phyloP scores from a whole-genome alignment of 176 grass and related monocot species.

The Raddia guianensis region DNA sequence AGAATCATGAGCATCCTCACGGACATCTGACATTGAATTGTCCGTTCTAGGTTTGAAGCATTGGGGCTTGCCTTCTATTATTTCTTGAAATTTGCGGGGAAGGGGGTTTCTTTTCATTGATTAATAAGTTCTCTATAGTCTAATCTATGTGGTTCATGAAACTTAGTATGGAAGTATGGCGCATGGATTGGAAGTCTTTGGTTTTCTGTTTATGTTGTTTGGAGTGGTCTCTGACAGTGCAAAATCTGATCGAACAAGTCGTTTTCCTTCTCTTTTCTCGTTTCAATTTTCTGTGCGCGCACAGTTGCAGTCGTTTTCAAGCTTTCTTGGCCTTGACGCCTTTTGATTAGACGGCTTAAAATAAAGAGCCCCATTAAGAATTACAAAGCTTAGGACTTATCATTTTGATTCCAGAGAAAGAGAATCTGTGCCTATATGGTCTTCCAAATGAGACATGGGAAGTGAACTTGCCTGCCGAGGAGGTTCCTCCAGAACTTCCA shows the following conservation, averaged over 20 bases:
- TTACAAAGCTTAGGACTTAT: not conserved
- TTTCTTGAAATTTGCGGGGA: not conserved
- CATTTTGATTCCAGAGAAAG: conserved; percentile 76
- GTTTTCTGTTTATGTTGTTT: conserved; percentile 2
- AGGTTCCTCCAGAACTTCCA: conserved; percentile 95
- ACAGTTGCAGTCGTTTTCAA: conserved; percentile 8
- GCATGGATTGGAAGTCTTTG: not conserved
- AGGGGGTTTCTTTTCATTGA: not conserved
- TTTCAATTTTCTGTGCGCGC: conserved; percentile 9
- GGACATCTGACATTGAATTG: conserved; percentile 1
- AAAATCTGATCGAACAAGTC: not conserved
- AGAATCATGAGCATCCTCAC: not conserved
- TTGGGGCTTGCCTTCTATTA: not conserved
- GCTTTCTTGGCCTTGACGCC: conserved; percentile 3
- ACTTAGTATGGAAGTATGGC: not conserved
- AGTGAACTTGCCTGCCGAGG: conserved; percentile 90
- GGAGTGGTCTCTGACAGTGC: not conserved
- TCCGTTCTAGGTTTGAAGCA: not conserved
- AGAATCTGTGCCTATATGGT: conserved; percentile 92
- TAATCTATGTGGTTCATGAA: not conserved
- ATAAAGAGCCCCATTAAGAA: not conserved
- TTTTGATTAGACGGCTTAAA: conserved; percentile 25
- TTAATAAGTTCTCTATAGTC: not conserved
- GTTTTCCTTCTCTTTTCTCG: not conserved
- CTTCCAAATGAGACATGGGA: conserved; percentile 98